phyloP scores from a whole-genome alignment of 208 protist genomes.

The Herpetomonas samuelpessoai region DNA sequence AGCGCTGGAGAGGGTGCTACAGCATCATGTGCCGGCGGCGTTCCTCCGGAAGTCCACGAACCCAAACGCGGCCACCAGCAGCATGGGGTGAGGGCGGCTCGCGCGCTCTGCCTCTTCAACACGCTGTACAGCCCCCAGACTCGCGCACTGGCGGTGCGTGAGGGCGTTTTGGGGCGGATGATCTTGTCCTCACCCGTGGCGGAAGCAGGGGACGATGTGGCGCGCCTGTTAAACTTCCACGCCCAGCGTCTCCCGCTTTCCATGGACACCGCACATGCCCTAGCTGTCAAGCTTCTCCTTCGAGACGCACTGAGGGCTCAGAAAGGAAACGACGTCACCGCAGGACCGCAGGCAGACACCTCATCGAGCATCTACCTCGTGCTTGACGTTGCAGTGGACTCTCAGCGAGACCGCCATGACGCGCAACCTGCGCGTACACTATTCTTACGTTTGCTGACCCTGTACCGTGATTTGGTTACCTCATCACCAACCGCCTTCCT shows the following conservation, averaged over 20 bases:
- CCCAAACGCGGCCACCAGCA: slow-evolving; percentile 1
- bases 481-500: neutral
- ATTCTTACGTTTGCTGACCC: slow-evolving; percentile 37
- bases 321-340: too few relatives aligned
- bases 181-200: slow-evolving; percentile 19
- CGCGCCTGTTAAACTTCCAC: slow-evolving; percentile 41
- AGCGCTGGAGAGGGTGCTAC: neutral
- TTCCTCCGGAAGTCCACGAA: neutral
- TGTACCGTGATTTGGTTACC: slow-evolving; percentile 24
- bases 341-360: too few relatives aligned
- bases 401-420: slow-evolving; percentile 13
- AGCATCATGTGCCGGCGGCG: neutral
- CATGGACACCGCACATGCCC: slow-evolving; percentile 32
- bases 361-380: slow-evolving; percentile 29
- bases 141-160: slow-evolving; percentile 19
- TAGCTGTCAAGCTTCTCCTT: slow-evolving; percentile 33
- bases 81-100: too few relatives aligned
- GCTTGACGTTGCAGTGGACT: slow-evolving; percentile 19
- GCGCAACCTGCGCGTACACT: slow-evolving; percentile 28
- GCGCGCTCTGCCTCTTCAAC: slow-evolving; percentile 54
- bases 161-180: slow-evolving; percentile 33
- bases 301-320: too few relatives aligned
- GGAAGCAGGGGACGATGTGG: slow-evolving; percentile 15
- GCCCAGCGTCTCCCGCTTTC: slow-evolving; percentile 26
- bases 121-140: slow-evolving; percentile 33